phyloP scores from a whole-genome alignment of 495 filamentous ascomycete species.

The Aspergillus incahuasiensis region DNA sequence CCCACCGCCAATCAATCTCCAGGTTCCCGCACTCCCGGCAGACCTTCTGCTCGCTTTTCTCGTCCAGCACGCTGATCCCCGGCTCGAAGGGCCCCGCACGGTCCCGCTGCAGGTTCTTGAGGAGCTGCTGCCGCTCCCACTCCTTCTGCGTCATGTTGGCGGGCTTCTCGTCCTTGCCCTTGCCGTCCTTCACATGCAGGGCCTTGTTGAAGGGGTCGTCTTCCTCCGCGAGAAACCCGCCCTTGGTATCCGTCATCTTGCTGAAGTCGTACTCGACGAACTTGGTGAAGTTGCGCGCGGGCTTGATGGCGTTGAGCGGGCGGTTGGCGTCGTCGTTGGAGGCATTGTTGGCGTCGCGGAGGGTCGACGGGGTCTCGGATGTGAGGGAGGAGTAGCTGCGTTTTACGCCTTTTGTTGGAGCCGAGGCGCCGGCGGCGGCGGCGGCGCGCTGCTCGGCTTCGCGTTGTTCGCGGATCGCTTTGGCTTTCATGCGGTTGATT shows the following conservation, averaged over 20 bases:
- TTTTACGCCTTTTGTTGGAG: slow-evolving; percentile 45
- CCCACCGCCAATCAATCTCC: slow-evolving; percentile 95
- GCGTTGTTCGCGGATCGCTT: slow-evolving; percentile 71
- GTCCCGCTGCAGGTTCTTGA: slow-evolving; percentile 61
- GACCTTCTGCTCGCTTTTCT: slow-evolving; percentile 58
- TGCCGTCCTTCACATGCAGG: slow-evolving; percentile 51
- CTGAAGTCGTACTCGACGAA: slow-evolving; percentile 97
- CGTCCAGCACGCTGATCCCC: slow-evolving; percentile 63
- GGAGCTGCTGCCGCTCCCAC: slow-evolving; percentile 79
- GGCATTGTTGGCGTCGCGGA: slow-evolving; percentile 56
- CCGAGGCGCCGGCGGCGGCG: slow-evolving; percentile 23
- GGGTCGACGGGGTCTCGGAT: slow-evolving; percentile 53
- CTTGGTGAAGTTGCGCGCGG: slow-evolving; percentile 77
- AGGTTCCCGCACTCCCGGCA: slow-evolving; percentile 78
- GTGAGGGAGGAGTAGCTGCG: slow-evolving; percentile 61
- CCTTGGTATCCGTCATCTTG: slow-evolving; percentile 96
- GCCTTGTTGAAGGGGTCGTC: slow-evolving; percentile 88
- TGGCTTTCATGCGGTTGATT: slow-evolving; percentile 84
- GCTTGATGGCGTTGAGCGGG: slow-evolving; percentile 56
- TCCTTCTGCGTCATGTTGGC: slow-evolving; percentile 86
- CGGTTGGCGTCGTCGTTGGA: slow-evolving; percentile 34
- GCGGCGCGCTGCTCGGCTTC: slow-evolving; percentile 51
- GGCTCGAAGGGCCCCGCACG: slow-evolving; percentile 85
- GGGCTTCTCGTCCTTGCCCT: slow-evolving; percentile 59
- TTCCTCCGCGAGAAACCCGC: slow-evolving; percentile 79